Conservation (phyloP, 2,329 filamentous ascomycete species). For the Aspergillus glaucus region DNA sequence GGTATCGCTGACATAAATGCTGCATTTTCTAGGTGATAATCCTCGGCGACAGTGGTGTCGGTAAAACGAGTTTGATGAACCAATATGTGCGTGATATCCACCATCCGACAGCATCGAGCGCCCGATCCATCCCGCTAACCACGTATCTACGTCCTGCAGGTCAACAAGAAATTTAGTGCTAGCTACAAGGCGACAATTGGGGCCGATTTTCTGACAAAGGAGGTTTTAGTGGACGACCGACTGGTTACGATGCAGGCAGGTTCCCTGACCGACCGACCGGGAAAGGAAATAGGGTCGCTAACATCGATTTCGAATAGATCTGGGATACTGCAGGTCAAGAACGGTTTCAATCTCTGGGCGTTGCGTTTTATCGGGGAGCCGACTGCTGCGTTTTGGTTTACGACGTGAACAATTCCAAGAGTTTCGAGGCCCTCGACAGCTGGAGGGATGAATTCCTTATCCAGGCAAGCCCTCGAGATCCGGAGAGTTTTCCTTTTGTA, state of each 20-base stretch:
- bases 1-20: conserved; percentile 5
- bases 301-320: conserved; percentile 51
- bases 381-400: conserved; percentile 98
- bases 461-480: conserved; percentile 91
- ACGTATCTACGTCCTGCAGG: conserved; percentile 47
- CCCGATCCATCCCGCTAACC: conserved; percentile 11
- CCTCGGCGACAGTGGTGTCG: conserved; percentile 95
- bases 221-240: conserved; percentile 93
- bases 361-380: conserved; percentile 94
- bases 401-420: conserved; percentile 99
- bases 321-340: conserved; percentile 98
- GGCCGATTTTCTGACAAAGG: conserved; percentile 95
- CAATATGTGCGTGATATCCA: conserved; percentile 77
- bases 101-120: background rate
- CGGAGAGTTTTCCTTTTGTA: conserved; percentile 96
- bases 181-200: conserved; percentile 99
- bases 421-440: conserved; percentile 95
- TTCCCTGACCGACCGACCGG: conserved; percentile 3
- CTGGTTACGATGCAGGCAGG: conserved; percentile 95
- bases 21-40: conserved; percentile 73
- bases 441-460: conserved; percentile 98
- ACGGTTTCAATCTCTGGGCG: conserved; percentile 92
- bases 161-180: conserved; percentile 99
- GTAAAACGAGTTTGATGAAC: conserved; percentile 99
- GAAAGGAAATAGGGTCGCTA: conserved; percentile 1